Evolutionary conservation across 805 yeast species (phyloP), one percentile per base, ranked within the genome.

Genomic region (Nakazawaea anatomiae): DNA sequence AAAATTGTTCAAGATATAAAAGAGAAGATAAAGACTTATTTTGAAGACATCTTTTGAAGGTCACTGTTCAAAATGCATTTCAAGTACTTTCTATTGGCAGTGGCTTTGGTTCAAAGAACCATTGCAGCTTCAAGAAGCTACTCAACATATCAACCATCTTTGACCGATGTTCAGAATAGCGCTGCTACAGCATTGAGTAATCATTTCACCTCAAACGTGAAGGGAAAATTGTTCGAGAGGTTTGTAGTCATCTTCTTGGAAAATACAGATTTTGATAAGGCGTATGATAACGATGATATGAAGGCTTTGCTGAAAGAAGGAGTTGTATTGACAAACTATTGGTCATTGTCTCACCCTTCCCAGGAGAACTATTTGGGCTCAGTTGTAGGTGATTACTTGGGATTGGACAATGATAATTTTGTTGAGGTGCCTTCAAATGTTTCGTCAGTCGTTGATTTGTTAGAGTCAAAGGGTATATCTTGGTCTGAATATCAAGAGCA

Each of bases 401-500:
- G 78, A 30, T 69, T 77, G 48, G 68, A 65, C 52, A 69, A 68
- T 52, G 82, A 77, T 61, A 65, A 69, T 54, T 76, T 74, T 63
- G 67, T 71, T 54, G 52, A 64, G 10, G 57, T 76, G 44, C 82
- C 82, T 47, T 36, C 57, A 30, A 75, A 77, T 59, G 71, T 77
- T 40, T 75, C 80, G 41, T 68, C 73, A 40, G 54, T 77, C 30
- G 80, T 68, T 12, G 82, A 77, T 59, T 64, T 77, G 51, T 62
- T 76, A 50, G 80, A 77, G 58, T 61, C 65, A 51, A 65, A 64
- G 58, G 66, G 66, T 31, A 74, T 77, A 53, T 69, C 80, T 25
- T 77, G 80, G 80, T 79, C 70, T 49, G 78, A 76, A 65, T 77
- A 77, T 67, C 74, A 75, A 62, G 79, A 77, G 65, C 73, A 75